Evolutionary conservation across 176 grass and related monocot species (phyloP).

Genomic region (Aegilops longissima): DNA sequence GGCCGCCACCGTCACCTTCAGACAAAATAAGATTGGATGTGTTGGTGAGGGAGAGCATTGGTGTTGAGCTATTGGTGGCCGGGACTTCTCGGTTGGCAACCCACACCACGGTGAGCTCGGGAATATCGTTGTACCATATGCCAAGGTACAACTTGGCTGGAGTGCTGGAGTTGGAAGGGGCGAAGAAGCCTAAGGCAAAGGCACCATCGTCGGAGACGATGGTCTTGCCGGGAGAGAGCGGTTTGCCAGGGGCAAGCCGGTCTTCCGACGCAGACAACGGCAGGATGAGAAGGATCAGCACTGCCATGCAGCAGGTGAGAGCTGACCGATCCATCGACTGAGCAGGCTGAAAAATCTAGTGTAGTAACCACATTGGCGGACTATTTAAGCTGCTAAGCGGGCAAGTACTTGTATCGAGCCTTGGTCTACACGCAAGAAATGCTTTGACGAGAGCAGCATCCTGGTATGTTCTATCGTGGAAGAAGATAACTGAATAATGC

Average conservation of each 20-base stretch:
- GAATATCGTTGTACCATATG: background rate
- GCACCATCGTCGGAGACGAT: background rate
- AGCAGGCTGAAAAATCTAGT: background rate
- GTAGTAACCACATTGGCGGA: background rate
- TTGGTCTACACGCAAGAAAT: background rate
- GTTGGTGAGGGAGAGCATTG: too few relatives aligned
- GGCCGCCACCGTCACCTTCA: too few relatives aligned
- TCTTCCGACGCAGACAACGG: background rate
- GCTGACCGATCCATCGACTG: background rate
- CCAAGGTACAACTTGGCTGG: background rate
- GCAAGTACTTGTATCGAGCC: background rate
- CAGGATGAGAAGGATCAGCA: background rate
- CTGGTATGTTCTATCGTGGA: background rate
- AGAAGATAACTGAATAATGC: background rate
- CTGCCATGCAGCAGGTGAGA: background rate
- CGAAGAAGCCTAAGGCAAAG: slow-evolving; percentile 8
- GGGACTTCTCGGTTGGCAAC: too few relatives aligned
- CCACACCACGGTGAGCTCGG: too few relatives aligned
- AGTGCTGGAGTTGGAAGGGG: background rate
- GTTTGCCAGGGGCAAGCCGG: slow-evolving; percentile 4
- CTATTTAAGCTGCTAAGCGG: background rate
- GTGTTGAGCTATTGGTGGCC: too few relatives aligned
- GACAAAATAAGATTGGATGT: too few relatives aligned
- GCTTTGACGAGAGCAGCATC: background rate
- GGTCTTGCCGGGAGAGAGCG: background rate